Percentiles rank a stretch among this genome's conserved stretches.
Evolutionary conservation across 1,284 basidiomycete genomes (phyloP).

Genomic region (Ganoderma boninense): DNA sequence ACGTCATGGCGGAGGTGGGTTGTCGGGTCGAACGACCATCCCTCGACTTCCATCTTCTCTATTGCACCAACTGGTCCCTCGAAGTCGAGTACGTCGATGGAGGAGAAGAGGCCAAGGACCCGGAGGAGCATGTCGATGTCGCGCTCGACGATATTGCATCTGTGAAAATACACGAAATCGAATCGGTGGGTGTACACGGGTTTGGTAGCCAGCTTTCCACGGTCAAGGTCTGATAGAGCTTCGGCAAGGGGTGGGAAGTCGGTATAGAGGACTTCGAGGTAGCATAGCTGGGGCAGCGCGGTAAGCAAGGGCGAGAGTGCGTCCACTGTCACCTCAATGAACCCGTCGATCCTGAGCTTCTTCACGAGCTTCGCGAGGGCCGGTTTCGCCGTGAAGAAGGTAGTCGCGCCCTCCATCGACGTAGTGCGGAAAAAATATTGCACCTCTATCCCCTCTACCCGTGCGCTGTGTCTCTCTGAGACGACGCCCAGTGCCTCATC

Average conservation of each 20-base stretch:
- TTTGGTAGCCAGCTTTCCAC: neutral
- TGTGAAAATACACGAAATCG: neutral
- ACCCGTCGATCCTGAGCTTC: neutral
- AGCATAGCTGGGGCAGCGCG: neutral
- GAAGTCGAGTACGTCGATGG: neutral
- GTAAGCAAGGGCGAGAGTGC: neutral
- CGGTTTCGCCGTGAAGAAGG: neutral
- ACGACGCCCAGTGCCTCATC: neutral
- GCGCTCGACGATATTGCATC: constrained; percentile 2
- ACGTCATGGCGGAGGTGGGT: neutral
- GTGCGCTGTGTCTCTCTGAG: neutral
- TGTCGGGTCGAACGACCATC: neutral
- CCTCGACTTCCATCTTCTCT: neutral
- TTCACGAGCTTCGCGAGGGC: neutral
- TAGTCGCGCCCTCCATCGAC: neutral
- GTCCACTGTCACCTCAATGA: neutral
- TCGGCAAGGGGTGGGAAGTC: neutral
- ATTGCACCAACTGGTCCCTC: neutral
- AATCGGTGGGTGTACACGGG: neutral
- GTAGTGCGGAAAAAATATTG: constrained; percentile 24
- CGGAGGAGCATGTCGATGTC: neutral
- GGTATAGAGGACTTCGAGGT: neutral
- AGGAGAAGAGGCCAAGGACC: neutral
- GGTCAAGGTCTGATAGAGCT: neutral
- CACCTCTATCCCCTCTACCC: neutral